Evolutionary conservation across 768 basidiomycete genomes (phyloP).

Genomic region (Phaffia australis): DNA sequence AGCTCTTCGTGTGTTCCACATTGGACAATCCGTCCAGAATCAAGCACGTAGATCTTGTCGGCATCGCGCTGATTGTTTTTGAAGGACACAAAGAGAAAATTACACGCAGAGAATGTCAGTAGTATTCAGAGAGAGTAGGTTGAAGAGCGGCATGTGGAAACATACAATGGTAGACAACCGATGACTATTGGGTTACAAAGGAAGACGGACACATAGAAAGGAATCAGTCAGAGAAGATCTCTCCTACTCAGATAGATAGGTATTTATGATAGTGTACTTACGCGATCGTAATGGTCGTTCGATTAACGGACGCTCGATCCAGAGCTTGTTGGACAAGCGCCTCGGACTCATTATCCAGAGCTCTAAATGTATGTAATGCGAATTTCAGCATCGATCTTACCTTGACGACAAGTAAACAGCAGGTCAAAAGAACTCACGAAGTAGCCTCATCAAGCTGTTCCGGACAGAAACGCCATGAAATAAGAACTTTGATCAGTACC

Average conservation of each 20-base stretch:
- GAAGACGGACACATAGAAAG: background rate
- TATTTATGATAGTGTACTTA: constrained; percentile 28
- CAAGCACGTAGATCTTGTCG: constrained; percentile 35
- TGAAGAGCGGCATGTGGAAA: no score
- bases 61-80: constrained; percentile 3
- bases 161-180: constrained; percentile 5
- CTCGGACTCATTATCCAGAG: constrained; percentile 34
- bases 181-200: background rate
- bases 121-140: no score
- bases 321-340: constrained; percentile 33
- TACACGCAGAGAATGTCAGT: no score
- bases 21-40: constrained; percentile 33
- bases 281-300: constrained; percentile 35
- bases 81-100: no score
- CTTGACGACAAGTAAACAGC: no score
- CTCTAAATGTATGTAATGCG: constrained; percentile 12
- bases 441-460: constrained; percentile 13
- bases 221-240: no score
- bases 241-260: background rate
- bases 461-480: background rate
- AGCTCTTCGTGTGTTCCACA: constrained; percentile 34
- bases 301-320: constrained; percentile 31
- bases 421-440: background rate
- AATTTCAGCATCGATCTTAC: no score
- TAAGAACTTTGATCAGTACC: background rate